Base-by-base conservation (phyloP, 768 basidiomycete genomes). In the Udeniomyces megalosporus region DNA sequence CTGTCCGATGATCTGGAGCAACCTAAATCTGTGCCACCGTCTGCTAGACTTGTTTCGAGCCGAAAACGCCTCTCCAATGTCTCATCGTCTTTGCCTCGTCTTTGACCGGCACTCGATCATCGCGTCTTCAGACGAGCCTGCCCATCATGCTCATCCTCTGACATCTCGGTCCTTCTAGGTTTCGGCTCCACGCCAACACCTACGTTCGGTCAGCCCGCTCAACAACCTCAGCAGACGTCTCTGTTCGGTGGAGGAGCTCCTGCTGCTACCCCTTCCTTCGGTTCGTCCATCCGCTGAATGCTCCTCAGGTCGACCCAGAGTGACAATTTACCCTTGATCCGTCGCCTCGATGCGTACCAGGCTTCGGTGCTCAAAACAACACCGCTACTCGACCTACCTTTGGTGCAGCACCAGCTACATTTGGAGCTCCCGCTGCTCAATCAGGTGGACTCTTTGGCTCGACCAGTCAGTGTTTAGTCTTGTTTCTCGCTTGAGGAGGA, bases 361-460 rank as follows among this genome's bases (percentile, higher is more conserved):
- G 63, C 34, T 64, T 64, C 17, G 62, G 56, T 14, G 62, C 56
- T 14, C 31, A 34, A 12, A 44, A 56, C 32, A 44, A 17, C 12
- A 22, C 56, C 34, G 56, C 61, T 35, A 24, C 52, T 48, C 52
- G 61, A 47, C 61, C 61, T 5, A 35, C 52, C 2, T 62, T 62
- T 29, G 61, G 61, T 11, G 61, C 56, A 14, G 49, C 63, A 20
- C 15, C 52, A 47, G 46, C 57, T 26, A 29, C 56, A 14, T 53
- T 54, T 61, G 60, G 60, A 46, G 51, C 42, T 61, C 53, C 52
- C 11, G 35, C 22, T 17, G 20, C 60, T 31, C 29, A 24, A 3
- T 51, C 38, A n/a, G 63, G 63, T 6, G 58, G 57, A 26, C 57
- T 64, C 44, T 58, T 64, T 32, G 63, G 57, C 28, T 31, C 44